Evolutionary conservation across 768 basidiomycete genomes (phyloP).

Genomic region (Serendipita sp.): DNA sequence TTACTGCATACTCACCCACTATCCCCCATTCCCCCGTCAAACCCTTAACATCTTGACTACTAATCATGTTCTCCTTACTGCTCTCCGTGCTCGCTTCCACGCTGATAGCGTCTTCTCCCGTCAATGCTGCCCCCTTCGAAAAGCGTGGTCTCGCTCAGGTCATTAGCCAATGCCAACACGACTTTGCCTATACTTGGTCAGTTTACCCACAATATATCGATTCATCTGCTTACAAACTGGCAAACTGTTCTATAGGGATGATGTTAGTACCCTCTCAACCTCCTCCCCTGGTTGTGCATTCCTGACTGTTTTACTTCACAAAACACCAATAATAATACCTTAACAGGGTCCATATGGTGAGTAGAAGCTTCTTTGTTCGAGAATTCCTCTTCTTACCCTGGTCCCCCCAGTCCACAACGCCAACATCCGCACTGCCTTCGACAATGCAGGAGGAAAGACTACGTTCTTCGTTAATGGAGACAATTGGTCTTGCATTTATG

Average conservation of each 20-base stretch:
- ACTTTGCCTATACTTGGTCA: background rate
- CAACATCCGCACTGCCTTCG: background rate
- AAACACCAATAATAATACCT: background rate
- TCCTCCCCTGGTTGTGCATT: background rate
- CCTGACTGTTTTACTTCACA: background rate
- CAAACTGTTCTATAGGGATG: background rate
- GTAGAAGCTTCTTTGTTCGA: background rate
- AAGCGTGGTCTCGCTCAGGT: background rate
- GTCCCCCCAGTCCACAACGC: background rate
- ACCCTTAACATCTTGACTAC: no score
- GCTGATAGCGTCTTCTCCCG: background rate
- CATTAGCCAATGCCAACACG: constrained; percentile 2
- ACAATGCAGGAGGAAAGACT: background rate
- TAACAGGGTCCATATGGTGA: background rate
- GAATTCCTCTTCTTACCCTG: background rate
- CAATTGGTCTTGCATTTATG: constrained; percentile 8
- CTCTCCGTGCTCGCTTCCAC: background rate
- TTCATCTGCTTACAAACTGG: background rate
- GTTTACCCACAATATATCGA: background rate
- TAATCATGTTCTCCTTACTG: background rate
- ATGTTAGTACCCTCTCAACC: background rate
- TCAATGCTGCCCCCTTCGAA: background rate
- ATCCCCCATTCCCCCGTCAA: no score
- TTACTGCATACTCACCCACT: no score
- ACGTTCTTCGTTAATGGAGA: background rate